A percentile compares a stretch with the other conserved stretches of the same genome.
Conservation (phyloP, 352 stramenopile genomes). For the Phytophthora megakarya region DNA sequence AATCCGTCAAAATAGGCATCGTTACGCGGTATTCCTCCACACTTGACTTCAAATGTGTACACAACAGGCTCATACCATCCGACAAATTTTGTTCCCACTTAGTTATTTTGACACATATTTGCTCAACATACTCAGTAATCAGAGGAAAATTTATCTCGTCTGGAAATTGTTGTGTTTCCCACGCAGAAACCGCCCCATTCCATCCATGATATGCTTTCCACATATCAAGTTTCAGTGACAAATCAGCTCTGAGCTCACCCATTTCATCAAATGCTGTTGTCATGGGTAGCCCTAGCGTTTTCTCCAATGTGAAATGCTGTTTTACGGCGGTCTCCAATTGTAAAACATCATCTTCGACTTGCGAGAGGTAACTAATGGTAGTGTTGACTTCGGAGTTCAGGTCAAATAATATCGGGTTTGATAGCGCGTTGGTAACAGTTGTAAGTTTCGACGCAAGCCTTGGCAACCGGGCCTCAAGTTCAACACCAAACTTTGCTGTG, state of each 20-base stretch:
- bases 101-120: conserved; percentile 57
- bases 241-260: conserved; percentile 66
- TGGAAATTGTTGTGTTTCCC: conserved; percentile 59
- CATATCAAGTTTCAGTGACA: conserved; percentile 79
- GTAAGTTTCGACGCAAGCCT: conserved; percentile 42
- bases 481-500: conserved; percentile 73
- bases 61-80: conserved; percentile 51
- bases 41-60: conserved; percentile 64
- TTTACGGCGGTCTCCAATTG: conserved; percentile 28
- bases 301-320: conserved; percentile 60
- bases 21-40: conserved; percentile 86
- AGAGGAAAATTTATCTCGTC: conserved; percentile 65
- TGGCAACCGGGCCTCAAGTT: conserved; percentile 66
- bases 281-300: conserved; percentile 57
- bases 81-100: conserved; percentile 60
- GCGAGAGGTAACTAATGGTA: conserved; percentile 51
- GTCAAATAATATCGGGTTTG: conserved; percentile 47
- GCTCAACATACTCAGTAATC: conserved; percentile 71
- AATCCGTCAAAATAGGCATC: conserved; percentile 74
- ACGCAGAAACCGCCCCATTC: conserved; percentile 48
- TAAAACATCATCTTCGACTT: conserved; percentile 36
- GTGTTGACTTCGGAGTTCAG: conserved; percentile 52
- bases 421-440: conserved; percentile 41
- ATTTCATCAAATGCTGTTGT: conserved; percentile 84
- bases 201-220: conserved; percentile 83